Evolutionary conservation across 2,329 filamentous ascomycete species (phyloP).

Genomic region (Neophaeococcomyces mojaviensis): DNA sequence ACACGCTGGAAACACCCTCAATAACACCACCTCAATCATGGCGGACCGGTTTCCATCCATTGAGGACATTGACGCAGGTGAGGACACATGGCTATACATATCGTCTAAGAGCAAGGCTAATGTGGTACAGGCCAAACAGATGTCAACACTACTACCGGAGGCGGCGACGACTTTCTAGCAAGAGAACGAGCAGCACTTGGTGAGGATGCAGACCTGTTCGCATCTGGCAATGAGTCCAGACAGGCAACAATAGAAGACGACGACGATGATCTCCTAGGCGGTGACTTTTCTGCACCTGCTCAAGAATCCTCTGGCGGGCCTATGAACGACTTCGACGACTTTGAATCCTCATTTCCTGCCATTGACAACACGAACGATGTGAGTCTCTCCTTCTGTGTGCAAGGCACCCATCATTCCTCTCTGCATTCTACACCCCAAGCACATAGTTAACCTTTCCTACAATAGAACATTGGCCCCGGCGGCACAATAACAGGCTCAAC

Average conservation of each 20-base stretch:
- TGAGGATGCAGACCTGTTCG: slow-evolving; percentile 87
- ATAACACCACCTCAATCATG: slow-evolving; percentile 42
- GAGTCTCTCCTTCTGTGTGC: slow-evolving; percentile 19
- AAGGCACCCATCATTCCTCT: not conserved
- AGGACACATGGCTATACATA: slow-evolving; percentile 16
- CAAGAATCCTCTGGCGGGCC: slow-evolving; percentile 29
- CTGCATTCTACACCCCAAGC: too few species aligned
- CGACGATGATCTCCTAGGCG: slow-evolving; percentile 66
- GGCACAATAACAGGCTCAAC: slow-evolving; percentile 70
- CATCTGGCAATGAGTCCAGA: slow-evolving; percentile 60
- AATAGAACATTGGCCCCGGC: slow-evolving; percentile 65
- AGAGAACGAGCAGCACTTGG: slow-evolving; percentile 86
- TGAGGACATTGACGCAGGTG: slow-evolving; percentile 64
- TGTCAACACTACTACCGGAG: slow-evolving; percentile 29
- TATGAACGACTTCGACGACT: slow-evolving; percentile 48
- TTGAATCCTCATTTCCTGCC: slow-evolving; percentile 87
- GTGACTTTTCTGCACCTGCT: slow-evolving; percentile 27
- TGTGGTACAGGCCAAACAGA: slow-evolving; percentile 22
- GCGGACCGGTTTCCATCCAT: slow-evolving; percentile 72
- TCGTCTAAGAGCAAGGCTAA: not conserved
- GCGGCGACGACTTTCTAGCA: slow-evolving; percentile 72
- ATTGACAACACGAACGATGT: slow-evolving; percentile 69
- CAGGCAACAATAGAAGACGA: slow-evolving; percentile 56
- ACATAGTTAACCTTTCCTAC: slow-evolving; percentile 13
- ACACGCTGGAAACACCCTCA: not conserved